Conservation (phyloP, 768 basidiomycete species). For the Hygrophoropsis aurantiaca region DNA sequence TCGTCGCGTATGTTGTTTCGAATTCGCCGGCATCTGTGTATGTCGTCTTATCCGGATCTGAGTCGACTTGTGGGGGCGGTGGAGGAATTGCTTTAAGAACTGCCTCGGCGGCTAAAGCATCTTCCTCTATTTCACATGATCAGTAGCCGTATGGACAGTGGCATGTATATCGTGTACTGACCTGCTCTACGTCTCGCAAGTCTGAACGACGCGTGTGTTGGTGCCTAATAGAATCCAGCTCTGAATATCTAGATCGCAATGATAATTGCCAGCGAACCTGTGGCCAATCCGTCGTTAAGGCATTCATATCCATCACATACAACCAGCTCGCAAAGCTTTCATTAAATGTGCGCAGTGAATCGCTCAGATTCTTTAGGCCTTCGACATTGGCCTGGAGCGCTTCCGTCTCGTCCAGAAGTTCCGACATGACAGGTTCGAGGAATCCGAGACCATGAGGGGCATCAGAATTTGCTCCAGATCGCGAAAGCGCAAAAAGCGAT, state of each 20-base stretch:
- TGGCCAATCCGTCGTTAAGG: conserved; percentile 90
- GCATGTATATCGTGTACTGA: too few relatives aligned
- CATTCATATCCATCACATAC: conserved; percentile 93
- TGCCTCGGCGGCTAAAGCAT: conserved; percentile 56
- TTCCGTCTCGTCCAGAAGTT: conserved; percentile 88
- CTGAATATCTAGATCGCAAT: not conserved
- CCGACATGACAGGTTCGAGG: conserved; percentile 78
- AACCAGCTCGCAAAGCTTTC: conserved; percentile 91
- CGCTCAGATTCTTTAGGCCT: conserved; percentile 66
- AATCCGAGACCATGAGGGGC: conserved; percentile 85
- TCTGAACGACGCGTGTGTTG: conserved; percentile 56
- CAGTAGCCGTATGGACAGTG: not conserved
- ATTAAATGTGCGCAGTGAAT: conserved; percentile 82
- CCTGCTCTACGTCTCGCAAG: conserved; percentile 63
- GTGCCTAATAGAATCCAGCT: conserved; percentile 42
- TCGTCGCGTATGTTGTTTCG: conserved; percentile 35
- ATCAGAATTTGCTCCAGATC: conserved; percentile 64
- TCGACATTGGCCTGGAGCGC: conserved; percentile 74
- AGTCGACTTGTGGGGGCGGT: conserved; percentile 22
- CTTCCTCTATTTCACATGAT: conserved; percentile 45
- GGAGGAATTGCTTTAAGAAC: conserved; percentile 40
- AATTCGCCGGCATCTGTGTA: conserved; percentile 26
- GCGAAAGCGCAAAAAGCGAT: conserved; percentile 83
- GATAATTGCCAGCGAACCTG: conserved; percentile 51
- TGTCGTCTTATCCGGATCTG: conserved; percentile 31